Conservation (phyloP, 257 asterid genomes). For the Rubia yunnanensis region DNA sequence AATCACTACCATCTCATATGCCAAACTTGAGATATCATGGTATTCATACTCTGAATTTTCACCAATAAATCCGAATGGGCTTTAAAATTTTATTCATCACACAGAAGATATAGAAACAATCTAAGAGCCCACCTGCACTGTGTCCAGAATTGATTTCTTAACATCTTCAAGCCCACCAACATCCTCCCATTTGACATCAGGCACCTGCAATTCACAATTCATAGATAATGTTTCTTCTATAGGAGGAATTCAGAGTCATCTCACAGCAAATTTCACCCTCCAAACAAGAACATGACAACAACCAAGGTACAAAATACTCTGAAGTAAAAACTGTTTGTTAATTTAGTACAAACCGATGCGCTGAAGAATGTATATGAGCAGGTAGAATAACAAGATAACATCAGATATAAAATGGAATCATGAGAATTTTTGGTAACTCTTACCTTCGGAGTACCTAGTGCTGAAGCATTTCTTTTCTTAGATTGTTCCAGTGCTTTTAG, state of each 20-base stretch:
- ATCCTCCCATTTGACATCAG: slow-evolving; percentile 93
- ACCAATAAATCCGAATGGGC: not conserved
- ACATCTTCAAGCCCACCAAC: slow-evolving; percentile 99
- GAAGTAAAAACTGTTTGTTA: not conserved
- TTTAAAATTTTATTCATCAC: not conserved
- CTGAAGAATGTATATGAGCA: not conserved
- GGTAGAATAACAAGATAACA: not conserved
- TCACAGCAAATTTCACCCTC: not conserved
- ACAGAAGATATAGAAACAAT: not conserved
- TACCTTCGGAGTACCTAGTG: slow-evolving; percentile 97
- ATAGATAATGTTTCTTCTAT: slow-evolving; percentile 6
- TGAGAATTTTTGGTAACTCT: slow-evolving; percentile 4
- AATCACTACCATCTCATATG: not conserved
- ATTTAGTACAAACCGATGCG: not conserved
- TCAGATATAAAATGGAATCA: not conserved
- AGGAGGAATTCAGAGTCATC: not conserved
- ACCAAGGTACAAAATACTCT: not conserved
- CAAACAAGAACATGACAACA: not conserved
- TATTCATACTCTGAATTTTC: not conserved
- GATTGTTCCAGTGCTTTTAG: slow-evolving; percentile 79
- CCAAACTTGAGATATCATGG: not conserved
- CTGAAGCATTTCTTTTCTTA: slow-evolving; percentile 92
- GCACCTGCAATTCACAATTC: slow-evolving; percentile 41
- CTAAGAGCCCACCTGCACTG: slow-evolving; percentile 67
- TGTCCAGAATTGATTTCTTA: slow-evolving; percentile 84